Conservation (phyloP, 2,329 filamentous ascomycete genomes). For the Diaporthe velutina region DNA sequence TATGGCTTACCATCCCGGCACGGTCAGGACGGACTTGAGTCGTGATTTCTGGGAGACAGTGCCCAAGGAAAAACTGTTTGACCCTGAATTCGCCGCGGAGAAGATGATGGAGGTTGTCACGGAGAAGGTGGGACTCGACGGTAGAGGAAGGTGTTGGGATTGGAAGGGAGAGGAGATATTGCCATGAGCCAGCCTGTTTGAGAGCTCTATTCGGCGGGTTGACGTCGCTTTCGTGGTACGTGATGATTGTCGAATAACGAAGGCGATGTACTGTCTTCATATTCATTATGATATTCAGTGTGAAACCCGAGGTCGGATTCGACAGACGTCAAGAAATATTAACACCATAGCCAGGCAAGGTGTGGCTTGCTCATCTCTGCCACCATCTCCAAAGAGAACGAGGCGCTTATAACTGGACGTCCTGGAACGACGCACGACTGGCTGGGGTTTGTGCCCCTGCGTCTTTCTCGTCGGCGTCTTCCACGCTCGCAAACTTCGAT, state of each 20-base stretch:
- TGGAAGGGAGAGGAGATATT: constrained; percentile 75
- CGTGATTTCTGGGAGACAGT: constrained; percentile 79
- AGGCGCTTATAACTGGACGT: constrained; percentile 66
- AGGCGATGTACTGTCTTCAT: background rate
- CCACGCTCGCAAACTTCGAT: constrained; percentile 44
- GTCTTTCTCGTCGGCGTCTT: constrained; percentile 53
- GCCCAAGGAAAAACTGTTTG: constrained; percentile 73
- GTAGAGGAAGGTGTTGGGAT: constrained; percentile 76
- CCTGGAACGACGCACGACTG: constrained; percentile 72
- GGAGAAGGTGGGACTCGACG: constrained; percentile 59
- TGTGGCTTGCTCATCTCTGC: constrained; percentile 12
- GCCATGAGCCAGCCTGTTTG: constrained; percentile 56
- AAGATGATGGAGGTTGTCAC: constrained; percentile 72
- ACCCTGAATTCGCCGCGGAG: constrained; percentile 74
- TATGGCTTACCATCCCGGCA: constrained; percentile 83
- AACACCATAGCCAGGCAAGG: constrained; percentile 21
- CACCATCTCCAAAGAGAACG: background rate
- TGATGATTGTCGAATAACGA: background rate
- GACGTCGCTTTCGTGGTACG: background rate
- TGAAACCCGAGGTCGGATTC: background rate
- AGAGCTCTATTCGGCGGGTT: background rate
- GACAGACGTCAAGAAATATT: constrained; percentile 19
- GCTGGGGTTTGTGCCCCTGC: constrained; percentile 60
- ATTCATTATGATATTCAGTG: constrained; percentile 35
- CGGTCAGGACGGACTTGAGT: constrained; percentile 81